Base-by-base conservation (phyloP, 2,329 filamentous ascomycete species). In the Fusarium pilosicola region DNA sequence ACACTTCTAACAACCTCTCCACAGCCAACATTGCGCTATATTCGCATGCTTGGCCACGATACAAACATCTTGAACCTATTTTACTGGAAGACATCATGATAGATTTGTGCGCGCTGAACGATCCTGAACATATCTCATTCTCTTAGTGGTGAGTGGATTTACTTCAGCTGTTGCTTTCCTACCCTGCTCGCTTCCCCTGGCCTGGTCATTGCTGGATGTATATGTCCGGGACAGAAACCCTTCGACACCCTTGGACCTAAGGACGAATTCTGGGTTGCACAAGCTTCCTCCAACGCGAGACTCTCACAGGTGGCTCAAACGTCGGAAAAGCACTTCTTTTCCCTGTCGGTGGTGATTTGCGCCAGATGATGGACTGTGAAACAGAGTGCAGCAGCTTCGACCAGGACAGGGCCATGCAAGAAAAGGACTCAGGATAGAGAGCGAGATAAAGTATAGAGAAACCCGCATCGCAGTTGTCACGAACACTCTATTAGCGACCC, bases 91-190 rank as follows among this genome's bases (percentile, higher is more conserved):
- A 80, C 83, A 84, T 76, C 79, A 84, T 84, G 83, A 83, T 82
- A 82, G 78, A 79, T 81, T 84, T 82, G 80, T 77, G 79, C 77
- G 76, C 77, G 74, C 71, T 77, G 76, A 68, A 75, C 68, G 76
- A 79, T 71, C 70, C 76, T 74, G 73, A 76, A 72, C 78, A 77
- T 72, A 75, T 79, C 73, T 81, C 75, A 78, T 81, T 79, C 70
- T 83, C 78, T 78, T 85, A 85, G 82, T 83, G 81, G 83, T 85
- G 76, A 81, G 82, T 80, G 36, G 20, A 59, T 48, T 55, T 66
- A 65, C 57, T 49, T 68, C 20, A 49, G 44, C 52, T 49, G 68
- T 54, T 44, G 41, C 57, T 55, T 65, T 41, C 49, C 41, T 42
- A 32, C 48, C 46, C 62, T 58, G 65, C 58, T 49, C 46, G 71